Evolutionary conservation across 225 moss, liverwort and hornwort genomes (phyloP), one percentile per base, ranked within the genome.

Genomic region (Physcomitrellopsis africana): DNA sequence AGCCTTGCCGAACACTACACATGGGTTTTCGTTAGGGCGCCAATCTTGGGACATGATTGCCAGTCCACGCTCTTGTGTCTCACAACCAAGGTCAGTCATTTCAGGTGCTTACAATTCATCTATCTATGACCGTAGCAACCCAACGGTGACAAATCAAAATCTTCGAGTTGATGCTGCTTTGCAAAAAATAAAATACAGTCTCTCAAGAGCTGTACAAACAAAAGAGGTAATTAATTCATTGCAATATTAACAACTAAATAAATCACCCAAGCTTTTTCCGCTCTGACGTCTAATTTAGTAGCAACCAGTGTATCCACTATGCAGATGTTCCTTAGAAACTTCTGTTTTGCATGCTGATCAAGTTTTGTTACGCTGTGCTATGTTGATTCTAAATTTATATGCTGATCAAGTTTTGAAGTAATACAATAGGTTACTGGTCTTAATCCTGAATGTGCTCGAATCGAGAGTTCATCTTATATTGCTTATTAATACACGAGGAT

Each of bases 1-100:
- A 42, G 51, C 78, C 46, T 63, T 80, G 78, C 72, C 85, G 54
- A 77, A 80, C 12, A 53, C 18, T 44, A 5, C 82, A 16, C 83
- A 82, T 64, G 84, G 80, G 0, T 72, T 77, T 66, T 60, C 85
- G 60, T 60, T 69, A 18, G 87, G 87, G 45, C 80, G 88, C 67
- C 88, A 89, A 48, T 89, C 88, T n/a, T 89, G 88, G 88, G 88
- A 88, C 53, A 83, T 88, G 85, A 73, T 78, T 55, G 67, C 82
- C 9, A 67, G 69, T 45, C 82, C 80, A 51, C 80, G 82, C 22
- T 70, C 77, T 16, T 75, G 67, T 51, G 80, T 78, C 43, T 67
- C 85, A 16, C 85, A 85, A 65, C 85, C 85, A 56, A 82, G 82
- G 76, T 74, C 88, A 60, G 70, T 85, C 63, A 76, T 80, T 14